Base-by-base conservation (phyloP, 2,329 filamentous ascomycete genomes). In the Penicillium hesseltinei region DNA sequence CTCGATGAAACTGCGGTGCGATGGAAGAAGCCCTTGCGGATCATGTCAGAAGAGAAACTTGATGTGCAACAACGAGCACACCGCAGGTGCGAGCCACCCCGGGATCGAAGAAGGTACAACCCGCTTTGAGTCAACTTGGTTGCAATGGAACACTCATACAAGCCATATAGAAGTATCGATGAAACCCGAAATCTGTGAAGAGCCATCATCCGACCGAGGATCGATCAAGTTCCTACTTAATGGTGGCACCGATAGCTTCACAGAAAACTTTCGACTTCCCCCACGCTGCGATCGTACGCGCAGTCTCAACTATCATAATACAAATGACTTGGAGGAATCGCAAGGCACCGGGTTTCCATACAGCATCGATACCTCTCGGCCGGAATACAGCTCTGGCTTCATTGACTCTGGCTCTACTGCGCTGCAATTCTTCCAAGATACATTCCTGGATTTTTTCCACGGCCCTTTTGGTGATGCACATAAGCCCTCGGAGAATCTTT, bases 221-320 rank as follows among this genome's bases (percentile, higher is more conserved):
- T 80, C 78, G 7, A 79, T 80, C 63, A 75, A 75, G 53, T 79
- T 79, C 33, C 72, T 80, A 9, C 66, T 80, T 6, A 80, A 80
- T 62, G 73, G 71, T 21, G 78, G 78, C 36, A 76, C 73, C 6
- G 77, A 78, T 48, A 78, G 75, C 55, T 80, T 80, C 56, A 78
- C 77, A 1, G 75, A 79, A 57, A 70, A 71, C 17, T 80, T 78
- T 51, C 73, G 71, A 21, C 73, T 79, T 8, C 77, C 77, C 13
- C 73, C 76, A 4, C 67, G 70, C 6, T 69, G 70, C 44, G 76
- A 79, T 55, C 70, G 73, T 13, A 59, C 70, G 27, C 69, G 72
- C 46, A 67, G 72, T 15, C 66, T 77, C 15, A 70, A 73, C 47
- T 75, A 72, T 48, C 69, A 76, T 27, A 74, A 70, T 39, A 67